phyloP scores from a whole-genome alignment of 1,284 basidiomycete genomes.

The Rhodotorula sp. region DNA sequence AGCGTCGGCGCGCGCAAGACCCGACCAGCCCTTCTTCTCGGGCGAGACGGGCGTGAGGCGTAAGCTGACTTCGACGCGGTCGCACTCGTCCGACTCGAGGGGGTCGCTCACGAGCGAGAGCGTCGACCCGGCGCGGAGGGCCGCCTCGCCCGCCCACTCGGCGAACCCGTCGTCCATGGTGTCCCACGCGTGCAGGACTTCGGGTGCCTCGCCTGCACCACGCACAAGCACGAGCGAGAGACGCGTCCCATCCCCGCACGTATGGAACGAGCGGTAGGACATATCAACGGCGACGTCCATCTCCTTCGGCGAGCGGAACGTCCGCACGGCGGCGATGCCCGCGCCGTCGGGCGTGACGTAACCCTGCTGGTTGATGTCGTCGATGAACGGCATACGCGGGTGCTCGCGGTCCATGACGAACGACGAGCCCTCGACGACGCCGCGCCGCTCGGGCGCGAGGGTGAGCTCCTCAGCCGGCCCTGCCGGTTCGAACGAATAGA shows the following conservation, averaged over 20 bases:
- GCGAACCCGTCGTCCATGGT: slow-evolving; percentile 24
- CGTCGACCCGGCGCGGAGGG: slow-evolving; percentile 24
- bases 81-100: slow-evolving; percentile 35
- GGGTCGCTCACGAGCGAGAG: slow-evolving; percentile 32
- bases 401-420: slow-evolving; percentile 29
- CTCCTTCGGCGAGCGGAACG: slow-evolving; percentile 24
- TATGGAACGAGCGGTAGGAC: slow-evolving; percentile 27
- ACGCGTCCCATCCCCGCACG: slow-evolving; percentile 37
- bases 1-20: slow-evolving; percentile 8
- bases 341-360: slow-evolving; percentile 22
- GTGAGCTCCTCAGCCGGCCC: neutral
- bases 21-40: slow-evolving; percentile 34
- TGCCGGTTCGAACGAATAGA: slow-evolving; percentile 35
- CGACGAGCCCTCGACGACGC: slow-evolving; percentile 1
- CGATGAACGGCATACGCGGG: slow-evolving; percentile 16
- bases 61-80: slow-evolving; percentile 31
- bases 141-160: slow-evolving; percentile 20
- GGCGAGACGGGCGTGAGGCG: slow-evolving; percentile 25
- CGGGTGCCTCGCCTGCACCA: slow-evolving; percentile 13
- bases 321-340: slow-evolving; percentile 28
- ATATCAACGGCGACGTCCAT: slow-evolving; percentile 35
- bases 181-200: slow-evolving; percentile 17
- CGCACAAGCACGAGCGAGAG: slow-evolving; percentile 16
- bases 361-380: slow-evolving; percentile 19
- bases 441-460: slow-evolving; percentile 8